Conservation (phyloP, 352 stramenopile genomes). For the Pythium coloratum region DNA sequence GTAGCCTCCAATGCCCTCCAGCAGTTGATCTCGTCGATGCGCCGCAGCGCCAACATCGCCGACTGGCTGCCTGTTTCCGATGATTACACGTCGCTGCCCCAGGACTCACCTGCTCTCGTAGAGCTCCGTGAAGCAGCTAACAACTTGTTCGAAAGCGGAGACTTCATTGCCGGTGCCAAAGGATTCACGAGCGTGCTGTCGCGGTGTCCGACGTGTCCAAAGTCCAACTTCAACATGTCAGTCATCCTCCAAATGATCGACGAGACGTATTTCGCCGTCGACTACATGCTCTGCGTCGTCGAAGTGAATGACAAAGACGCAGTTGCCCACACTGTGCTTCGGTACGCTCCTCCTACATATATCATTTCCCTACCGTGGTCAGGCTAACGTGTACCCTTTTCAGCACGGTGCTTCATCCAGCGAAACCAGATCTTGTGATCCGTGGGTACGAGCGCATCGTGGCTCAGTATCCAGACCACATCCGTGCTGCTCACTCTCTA, state of each 20-base stretch:
- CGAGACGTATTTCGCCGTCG: constrained; percentile 67
- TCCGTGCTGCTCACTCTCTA: constrained; percentile 64
- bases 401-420: constrained; percentile 63
- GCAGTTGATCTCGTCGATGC: constrained; percentile 1
- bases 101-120: constrained; percentile 26
- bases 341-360: constrained; percentile 27
- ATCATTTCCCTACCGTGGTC: too few species aligned
- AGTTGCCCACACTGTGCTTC: constrained; percentile 74
- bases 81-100: background rate
- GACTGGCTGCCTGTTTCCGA: background rate
- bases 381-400: too few species aligned
- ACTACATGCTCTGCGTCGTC: constrained; percentile 73
- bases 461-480: constrained; percentile 34
- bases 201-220: constrained; percentile 48
- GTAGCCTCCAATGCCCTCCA: background rate
- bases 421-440: constrained; percentile 57
- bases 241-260: constrained; percentile 73
- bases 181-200: constrained; percentile 53
- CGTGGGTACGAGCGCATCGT: constrained; percentile 53
- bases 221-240: constrained; percentile 76
- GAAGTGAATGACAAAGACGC: constrained; percentile 61
- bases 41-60: background rate
- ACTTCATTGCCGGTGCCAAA: constrained; percentile 47
- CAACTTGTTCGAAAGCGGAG: constrained; percentile 49
- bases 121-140: constrained; percentile 46